Conservation (phyloP, 495 filamentous ascomycete species). For the Aspergillus diversus region DNA sequence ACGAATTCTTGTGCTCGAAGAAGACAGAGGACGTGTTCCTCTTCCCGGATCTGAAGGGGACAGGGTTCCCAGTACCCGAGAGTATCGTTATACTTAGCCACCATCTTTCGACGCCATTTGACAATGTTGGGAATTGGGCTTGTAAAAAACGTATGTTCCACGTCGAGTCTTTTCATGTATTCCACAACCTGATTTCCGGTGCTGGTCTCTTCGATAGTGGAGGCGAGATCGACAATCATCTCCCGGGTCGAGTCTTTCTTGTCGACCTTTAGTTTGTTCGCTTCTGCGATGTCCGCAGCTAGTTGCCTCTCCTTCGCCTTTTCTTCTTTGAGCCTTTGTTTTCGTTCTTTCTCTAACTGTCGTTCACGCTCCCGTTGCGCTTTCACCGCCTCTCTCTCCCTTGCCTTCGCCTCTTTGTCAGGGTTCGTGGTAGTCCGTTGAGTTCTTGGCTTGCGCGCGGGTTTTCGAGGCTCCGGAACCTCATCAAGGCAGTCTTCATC, state of each 20-base stretch:
- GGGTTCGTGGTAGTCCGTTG: constrained; percentile 35
- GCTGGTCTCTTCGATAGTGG: constrained; percentile 50
- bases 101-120: constrained; percentile 75
- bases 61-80: constrained; percentile 70
- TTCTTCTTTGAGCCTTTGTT: constrained; percentile 54
- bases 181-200: constrained; percentile 54
- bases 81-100: constrained; percentile 62
- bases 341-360: constrained; percentile 54
- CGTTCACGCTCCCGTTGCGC: constrained; percentile 48
- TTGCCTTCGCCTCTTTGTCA: constrained; percentile 59
- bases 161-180: constrained; percentile 60
- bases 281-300: constrained; percentile 69
- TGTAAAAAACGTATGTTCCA: constrained; percentile 55
- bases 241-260: constrained; percentile 77
- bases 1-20: constrained; percentile 71
- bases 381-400: constrained; percentile 53
- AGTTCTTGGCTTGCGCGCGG: constrained; percentile 31
- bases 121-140: constrained; percentile 62
- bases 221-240: constrained; percentile 82
- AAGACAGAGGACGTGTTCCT: constrained; percentile 70
- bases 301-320: constrained; percentile 66
- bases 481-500: constrained; percentile 32
- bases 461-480: constrained; percentile 25
- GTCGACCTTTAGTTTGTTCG: constrained; percentile 75
- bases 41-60: constrained; percentile 56